Base-by-base conservation (phyloP, 1,139 yeast genomes). In the Arxiozyma heterogenica region DNA sequence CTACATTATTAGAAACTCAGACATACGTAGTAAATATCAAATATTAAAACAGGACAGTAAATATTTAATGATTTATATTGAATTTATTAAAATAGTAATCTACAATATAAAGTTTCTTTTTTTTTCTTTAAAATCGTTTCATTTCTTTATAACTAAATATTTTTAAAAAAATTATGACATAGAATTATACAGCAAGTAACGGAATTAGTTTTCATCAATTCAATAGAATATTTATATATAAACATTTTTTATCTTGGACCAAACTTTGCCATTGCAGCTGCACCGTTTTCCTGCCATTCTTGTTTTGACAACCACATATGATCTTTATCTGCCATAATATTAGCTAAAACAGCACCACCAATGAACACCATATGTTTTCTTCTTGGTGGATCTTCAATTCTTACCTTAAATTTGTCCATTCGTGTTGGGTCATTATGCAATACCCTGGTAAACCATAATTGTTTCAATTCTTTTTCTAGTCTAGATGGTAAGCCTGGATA, bases 281-380 rank as follows among this genome's bases (percentile, higher is more conserved):
- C 81, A 43, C 98, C 98, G 67, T 86, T 88, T 74, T 93, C 99
- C 70, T 89, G 94, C 98, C 98, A 93, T 74, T 93, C 99, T 68
- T 86, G 88, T 70, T 86, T 90, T 54, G 91, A 78, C 64, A 94
- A 82, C 99, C 99, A 91, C 96, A 93, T 87, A 67, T 90, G 96
- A 60, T 91, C 97, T 72, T 91, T 93, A 70, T 93, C 96, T 49
- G 95, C 95, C 98, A 94, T 93, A 64, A 93, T 93, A 67, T 87
- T 90, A 42, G 99, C 98, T 67, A 93, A 78, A 21, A 93, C 98
- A 7, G 98, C 98, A 66, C 99, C 99, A 63, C 99, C 99, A 61
- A 93, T 84, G 73, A 93, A 93, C 47, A 93, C 99, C 97, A 93
- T 93, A 72, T 94, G 97, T 71, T 93, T 86, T 78, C 99, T 88